These are phyloP conservation scores for Amanita rimosa DNA, from an alignment of 768 basidiomycete species.

Conservation along the genomic window DNA sequence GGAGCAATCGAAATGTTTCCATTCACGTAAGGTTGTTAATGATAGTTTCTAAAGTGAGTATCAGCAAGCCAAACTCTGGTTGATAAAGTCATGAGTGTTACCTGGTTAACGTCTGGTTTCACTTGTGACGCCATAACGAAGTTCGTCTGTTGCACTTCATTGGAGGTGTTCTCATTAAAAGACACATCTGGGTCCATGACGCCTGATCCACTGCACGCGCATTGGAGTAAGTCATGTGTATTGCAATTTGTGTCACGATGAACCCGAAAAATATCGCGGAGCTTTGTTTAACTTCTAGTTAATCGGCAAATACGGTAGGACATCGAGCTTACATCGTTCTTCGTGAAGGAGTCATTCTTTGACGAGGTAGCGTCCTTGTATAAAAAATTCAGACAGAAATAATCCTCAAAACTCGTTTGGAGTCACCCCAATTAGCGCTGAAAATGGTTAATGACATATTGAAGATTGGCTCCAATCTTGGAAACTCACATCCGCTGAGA, in stretches of 20 bases:
- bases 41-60: slow-evolving; percentile 41
- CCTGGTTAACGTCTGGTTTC: slow-evolving; percentile 13
- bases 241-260: slow-evolving; percentile 72
- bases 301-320: slow-evolving; percentile 1
- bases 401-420: not conserved
- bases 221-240: slow-evolving; percentile 87
- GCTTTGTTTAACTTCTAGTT: slow-evolving; percentile 26
- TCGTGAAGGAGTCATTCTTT: slow-evolving; percentile 78
- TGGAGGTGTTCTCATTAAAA: not conserved
- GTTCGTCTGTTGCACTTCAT: slow-evolving; percentile 23
- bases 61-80: not conserved
- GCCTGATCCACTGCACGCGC: slow-evolving; percentile 16
- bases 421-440: slow-evolving; percentile 66
- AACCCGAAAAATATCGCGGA: slow-evolving; percentile 88
- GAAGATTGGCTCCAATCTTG: slow-evolving; percentile 11
- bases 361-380: slow-evolving; percentile 28
- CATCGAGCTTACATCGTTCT: slow-evolving; percentile 57
- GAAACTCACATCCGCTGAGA: slow-evolving; percentile 71
- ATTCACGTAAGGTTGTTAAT: slow-evolving; percentile 65
- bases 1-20: slow-evolving; percentile 79
- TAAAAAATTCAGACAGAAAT: not conserved
- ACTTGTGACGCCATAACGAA: slow-evolving; percentile 63
- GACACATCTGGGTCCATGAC: not conserved
- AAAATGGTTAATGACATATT: slow-evolving; percentile 2
- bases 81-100: slow-evolving; percentile 4